These are phyloP conservation scores for Alternaria novae-zelandiae DNA, from an alignment of 2,329 filamentous ascomycete genomes.

Conservation along the genomic window DNA sequence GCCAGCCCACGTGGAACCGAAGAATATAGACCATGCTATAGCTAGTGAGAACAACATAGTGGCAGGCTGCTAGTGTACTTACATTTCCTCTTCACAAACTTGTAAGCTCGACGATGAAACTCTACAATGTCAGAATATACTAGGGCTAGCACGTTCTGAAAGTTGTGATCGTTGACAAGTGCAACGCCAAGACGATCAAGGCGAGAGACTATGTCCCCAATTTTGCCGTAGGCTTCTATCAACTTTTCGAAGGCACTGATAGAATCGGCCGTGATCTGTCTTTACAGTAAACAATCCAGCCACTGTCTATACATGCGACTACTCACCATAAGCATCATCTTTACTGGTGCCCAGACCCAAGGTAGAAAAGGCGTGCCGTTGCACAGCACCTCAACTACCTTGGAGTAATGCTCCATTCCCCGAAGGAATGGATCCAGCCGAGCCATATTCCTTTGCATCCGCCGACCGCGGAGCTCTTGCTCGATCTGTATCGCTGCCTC, in stretches of 20 bases:
- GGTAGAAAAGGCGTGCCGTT: slow-evolving; percentile 55
- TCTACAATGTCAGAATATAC: neutral
- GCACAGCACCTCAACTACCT: slow-evolving; percentile 51
- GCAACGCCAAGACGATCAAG: neutral
- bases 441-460: slow-evolving; percentile 51
- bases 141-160: neutral
- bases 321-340: slow-evolving; percentile 20
- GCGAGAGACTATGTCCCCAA: neutral
- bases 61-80: neutral
- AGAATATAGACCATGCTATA: neutral
- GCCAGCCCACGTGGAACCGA: neutral
- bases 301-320: no score
- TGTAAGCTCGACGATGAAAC: neutral
- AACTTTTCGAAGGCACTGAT: neutral
- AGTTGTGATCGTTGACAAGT: neutral
- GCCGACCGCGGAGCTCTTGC: slow-evolving; percentile 45
- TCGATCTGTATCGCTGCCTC: slow-evolving; percentile 44
- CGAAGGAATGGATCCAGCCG: slow-evolving; percentile 52
- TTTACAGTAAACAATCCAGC: no score
- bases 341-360: slow-evolving; percentile 51
- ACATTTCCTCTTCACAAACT: neutral
- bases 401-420: slow-evolving; percentile 44
- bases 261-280: neutral
- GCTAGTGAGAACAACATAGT: neutral
- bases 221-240: slow-evolving; percentile 1